These are phyloP conservation scores for Fraxinus excelsior DNA, from an alignment of 257 asterid species.

Conservation along the genomic window DNA sequence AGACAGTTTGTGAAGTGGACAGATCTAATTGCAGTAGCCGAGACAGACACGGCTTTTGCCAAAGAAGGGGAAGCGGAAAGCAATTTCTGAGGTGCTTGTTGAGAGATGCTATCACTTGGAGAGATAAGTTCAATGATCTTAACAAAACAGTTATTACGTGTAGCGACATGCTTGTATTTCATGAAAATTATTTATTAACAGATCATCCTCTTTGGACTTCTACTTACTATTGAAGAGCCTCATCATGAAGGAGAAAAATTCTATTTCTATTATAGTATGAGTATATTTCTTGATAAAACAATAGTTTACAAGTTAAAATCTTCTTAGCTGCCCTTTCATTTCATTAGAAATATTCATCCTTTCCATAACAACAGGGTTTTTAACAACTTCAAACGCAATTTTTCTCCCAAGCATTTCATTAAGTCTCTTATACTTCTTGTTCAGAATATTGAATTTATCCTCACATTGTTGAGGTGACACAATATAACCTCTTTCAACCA, in stretches of 20 bases:
- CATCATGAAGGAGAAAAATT: constrained; percentile 39
- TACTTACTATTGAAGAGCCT: constrained; percentile 24
- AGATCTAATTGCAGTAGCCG: constrained; percentile 13
- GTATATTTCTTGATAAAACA: constrained; percentile 50
- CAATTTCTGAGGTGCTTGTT: constrained; percentile 25
- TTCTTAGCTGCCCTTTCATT: constrained; percentile 39
- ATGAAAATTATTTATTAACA: neutral
- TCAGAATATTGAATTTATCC: constrained; percentile 60
- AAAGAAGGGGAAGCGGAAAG: constrained; percentile 28
- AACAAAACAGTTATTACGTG: constrained; percentile 22
- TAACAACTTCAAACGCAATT: constrained; percentile 32
- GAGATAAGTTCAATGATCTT: constrained; percentile 31
- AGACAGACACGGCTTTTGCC: constrained; percentile 19
- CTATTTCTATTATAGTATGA: constrained; percentile 29
- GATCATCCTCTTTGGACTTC: neutral
- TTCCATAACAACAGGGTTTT: constrained; percentile 43
- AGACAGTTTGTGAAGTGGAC: constrained; percentile 31
- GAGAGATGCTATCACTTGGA: constrained; percentile 21
- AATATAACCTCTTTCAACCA: constrained; percentile 48
- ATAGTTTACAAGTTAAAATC: constrained; percentile 45
- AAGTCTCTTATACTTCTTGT: constrained; percentile 50
- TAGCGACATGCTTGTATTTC: constrained; percentile 22
- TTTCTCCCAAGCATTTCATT: constrained; percentile 43
- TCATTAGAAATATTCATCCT: constrained; percentile 30
- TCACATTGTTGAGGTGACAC: constrained; percentile 70